These are phyloP conservation scores for Citrullus colocynthis DNA, from an alignment of 306 rosid species.

Conservation along the genomic window DNA sequence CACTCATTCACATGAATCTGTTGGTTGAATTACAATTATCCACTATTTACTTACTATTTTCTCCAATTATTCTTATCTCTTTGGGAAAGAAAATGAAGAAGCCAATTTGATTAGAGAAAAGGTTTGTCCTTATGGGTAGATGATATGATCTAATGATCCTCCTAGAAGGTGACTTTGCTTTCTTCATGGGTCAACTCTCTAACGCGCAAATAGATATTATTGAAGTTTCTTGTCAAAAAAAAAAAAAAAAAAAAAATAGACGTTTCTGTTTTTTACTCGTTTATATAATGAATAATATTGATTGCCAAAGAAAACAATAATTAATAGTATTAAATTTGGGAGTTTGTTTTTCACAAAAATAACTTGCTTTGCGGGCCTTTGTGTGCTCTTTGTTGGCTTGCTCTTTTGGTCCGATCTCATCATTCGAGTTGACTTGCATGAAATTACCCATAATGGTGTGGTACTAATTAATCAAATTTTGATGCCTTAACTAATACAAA, in stretches of 20 bases:
- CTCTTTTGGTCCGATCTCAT: too few species aligned
- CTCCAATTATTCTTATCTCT: background rate
- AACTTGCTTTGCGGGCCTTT: too few species aligned
- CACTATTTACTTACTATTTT: background rate
- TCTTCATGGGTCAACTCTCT: constrained; percentile 1
- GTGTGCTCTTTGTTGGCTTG: too few species aligned
- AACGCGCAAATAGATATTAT: background rate
- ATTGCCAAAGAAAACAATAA: background rate
- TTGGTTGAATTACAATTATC: background rate
- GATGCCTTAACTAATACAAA: too few species aligned
- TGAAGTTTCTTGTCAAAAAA: background rate
- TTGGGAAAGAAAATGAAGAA: background rate
- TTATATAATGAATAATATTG: background rate
- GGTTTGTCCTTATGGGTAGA: background rate
- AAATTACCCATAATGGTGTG: too few species aligned
- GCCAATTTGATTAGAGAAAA: background rate
- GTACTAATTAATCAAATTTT: too few species aligned
- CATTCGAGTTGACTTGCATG: too few species aligned
- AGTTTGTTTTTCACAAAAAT: background rate
- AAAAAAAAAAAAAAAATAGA: background rate
- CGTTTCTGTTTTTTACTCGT: background rate
- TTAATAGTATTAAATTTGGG: background rate
- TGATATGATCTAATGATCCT: background rate
- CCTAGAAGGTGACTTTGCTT: background rate
- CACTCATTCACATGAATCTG: constrained; percentile 1